Percentiles rank a stretch among this genome's conserved stretches.
Conservation (phyloP, 2,329 filamentous ascomycete species). For the Phoma sp. region DNA sequence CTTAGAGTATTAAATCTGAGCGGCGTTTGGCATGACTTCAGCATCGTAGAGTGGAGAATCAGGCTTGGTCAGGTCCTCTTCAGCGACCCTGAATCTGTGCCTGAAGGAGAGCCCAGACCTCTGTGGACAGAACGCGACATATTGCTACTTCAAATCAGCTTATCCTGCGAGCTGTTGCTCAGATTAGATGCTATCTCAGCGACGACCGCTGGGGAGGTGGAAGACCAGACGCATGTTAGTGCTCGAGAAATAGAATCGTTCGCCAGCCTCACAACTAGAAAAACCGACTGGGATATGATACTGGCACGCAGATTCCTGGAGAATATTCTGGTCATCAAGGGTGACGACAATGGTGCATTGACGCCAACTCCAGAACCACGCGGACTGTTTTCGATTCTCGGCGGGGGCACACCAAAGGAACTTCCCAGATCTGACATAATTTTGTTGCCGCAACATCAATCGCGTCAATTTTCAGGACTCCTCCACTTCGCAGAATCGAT, state of each 20-base stretch:
- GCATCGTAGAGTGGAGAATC: slow-evolving; percentile 77
- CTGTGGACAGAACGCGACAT: slow-evolving; percentile 58
- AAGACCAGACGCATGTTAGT: slow-evolving; percentile 51
- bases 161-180: slow-evolving; percentile 63
- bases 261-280: slow-evolving; percentile 56
- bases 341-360: slow-evolving; percentile 22
- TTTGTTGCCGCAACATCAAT: slow-evolving; percentile 45
- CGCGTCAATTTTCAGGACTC: slow-evolving; percentile 58
- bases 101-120: slow-evolving; percentile 29
- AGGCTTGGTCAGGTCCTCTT: slow-evolving; percentile 75
- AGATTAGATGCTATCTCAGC: slow-evolving; percentile 59
- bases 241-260: slow-evolving; percentile 55
- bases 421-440: slow-evolving; percentile 35
- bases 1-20: slow-evolving; percentile 70
- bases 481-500: slow-evolving; percentile 59
- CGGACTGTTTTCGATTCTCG: slow-evolving; percentile 40
- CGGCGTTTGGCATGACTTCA: slow-evolving; percentile 78
- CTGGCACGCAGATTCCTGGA: slow-evolving; percentile 61
- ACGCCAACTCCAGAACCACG: slow-evolving; percentile 32
- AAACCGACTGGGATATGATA: slow-evolving; percentile 65
- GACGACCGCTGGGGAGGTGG: slow-evolving; percentile 41
- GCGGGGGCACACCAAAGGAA: slow-evolving; percentile 28
- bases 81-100: slow-evolving; percentile 52
- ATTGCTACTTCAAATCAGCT: slow-evolving; percentile 61
- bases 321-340: slow-evolving; percentile 54